Conservation (phyloP, 768 basidiomycete genomes). For the Cystofilobasidium bisporidii region DNA sequence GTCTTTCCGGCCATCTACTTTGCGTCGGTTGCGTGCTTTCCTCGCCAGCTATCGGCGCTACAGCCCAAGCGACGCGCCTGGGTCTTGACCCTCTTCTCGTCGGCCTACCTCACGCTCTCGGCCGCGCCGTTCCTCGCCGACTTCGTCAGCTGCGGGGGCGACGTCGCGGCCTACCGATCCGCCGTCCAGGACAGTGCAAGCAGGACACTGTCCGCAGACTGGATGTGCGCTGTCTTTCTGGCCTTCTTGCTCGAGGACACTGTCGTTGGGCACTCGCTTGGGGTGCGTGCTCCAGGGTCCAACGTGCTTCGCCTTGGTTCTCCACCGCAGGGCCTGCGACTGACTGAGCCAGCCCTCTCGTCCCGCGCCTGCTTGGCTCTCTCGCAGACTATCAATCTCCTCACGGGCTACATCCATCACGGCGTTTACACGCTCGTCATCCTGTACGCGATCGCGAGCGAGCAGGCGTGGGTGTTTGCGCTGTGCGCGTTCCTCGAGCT, state of each 20-base stretch:
- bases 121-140: neutral
- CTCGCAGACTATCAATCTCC: constrained; percentile 9
- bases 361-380: neutral
- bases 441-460: neutral
- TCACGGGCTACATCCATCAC: constrained; percentile 16
- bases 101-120: constrained; percentile 5
- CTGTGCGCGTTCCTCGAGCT: constrained; percentile 21
- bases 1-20: constrained; percentile 3
- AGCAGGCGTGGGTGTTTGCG: constrained; percentile 1
- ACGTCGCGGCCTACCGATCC: neutral
- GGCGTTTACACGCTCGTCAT: constrained; percentile 6
- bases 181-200: neutral
- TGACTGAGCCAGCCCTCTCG: neutral
- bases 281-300: neutral
- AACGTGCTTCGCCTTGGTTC: neutral
- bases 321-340: no score
- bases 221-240: constrained; percentile 5
- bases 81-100: constrained; percentile 13
- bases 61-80: constrained; percentile 16
- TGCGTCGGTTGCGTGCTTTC: neutral
- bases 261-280: neutral
- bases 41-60: neutral
- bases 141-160: neutral
- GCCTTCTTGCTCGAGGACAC: constrained; percentile 9
- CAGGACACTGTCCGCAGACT: neutral